Percentiles rank a stretch among this genome's conserved stretches.
Evolutionary conservation across 1,139 yeast species (phyloP).

Genomic region (Debaryomycetaceae sp.): DNA sequence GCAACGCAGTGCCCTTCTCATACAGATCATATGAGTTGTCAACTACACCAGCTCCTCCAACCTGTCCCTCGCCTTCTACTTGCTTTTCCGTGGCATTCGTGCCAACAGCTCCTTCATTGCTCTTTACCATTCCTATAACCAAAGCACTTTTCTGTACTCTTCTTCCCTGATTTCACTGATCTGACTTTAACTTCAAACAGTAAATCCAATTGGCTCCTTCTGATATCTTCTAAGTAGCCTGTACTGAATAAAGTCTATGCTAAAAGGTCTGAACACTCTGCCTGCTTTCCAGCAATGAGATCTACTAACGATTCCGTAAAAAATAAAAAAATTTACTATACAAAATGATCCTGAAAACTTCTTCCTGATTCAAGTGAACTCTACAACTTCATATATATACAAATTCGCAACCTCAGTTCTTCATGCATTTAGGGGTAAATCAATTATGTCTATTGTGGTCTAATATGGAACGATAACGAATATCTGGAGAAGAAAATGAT

Average conservation of each 20-base stretch:
- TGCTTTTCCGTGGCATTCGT: not conserved
- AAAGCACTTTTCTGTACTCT: not conserved
- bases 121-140: not conserved
- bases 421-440: not conserved
- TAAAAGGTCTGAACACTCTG: not conserved
- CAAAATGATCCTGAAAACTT: not conserved
- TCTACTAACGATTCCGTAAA: not conserved
- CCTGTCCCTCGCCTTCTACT: too few species aligned
- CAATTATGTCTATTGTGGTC: not conserved
- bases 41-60: too few species aligned
- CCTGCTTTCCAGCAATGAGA: not conserved
- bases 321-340: not conserved
- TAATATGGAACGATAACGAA: not conserved
- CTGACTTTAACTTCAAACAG: not conserved
- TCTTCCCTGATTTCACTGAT: not conserved
- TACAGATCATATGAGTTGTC: slow-evolving; percentile 29
- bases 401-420: not conserved
- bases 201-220: not conserved
- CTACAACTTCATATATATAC: not conserved
- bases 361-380: too few species aligned
- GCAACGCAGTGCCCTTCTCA: slow-evolving; percentile 26
- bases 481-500: not conserved
- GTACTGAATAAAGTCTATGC: not conserved
- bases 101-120: not conserved
- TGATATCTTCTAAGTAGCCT: not conserved